Evolutionary conservation across 1,284 basidiomycete genomes (phyloP).

Genomic region (Ceratobasidium papillatum): DNA sequence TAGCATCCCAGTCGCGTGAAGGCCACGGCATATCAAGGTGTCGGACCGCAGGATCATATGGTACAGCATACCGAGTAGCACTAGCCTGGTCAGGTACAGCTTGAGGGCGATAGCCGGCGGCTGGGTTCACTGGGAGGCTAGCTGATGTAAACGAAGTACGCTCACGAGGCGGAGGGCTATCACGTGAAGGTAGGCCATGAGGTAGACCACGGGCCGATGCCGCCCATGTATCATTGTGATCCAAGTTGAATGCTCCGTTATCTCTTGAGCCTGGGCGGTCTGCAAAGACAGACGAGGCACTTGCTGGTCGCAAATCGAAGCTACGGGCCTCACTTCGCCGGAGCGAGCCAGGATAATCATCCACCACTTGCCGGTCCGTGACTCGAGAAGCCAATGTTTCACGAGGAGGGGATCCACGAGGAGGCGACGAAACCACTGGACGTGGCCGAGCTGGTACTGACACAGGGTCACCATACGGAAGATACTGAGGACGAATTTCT

Average conservation of each 20-base stretch:
- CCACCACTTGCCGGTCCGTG: slow-evolving; percentile 3
- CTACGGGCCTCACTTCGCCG: slow-evolving; percentile 30
- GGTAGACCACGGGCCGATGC: slow-evolving; percentile 2
- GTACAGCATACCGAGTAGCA: slow-evolving; percentile 1
- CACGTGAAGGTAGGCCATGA: slow-evolving; percentile 5
- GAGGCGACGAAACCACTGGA: slow-evolving; percentile 32
- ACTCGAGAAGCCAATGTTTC: slow-evolving; percentile 12
- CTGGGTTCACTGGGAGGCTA: slow-evolving; percentile 15
- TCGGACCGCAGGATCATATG: slow-evolving; percentile 9
- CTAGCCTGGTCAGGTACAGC: slow-evolving; percentile 1
- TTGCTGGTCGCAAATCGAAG: slow-evolving; percentile 22
- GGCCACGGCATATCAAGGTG: slow-evolving; percentile 15
- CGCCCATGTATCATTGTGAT: slow-evolving; percentile 13
- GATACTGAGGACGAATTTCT: slow-evolving; percentile 30
- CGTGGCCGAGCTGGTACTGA: slow-evolving; percentile 11
- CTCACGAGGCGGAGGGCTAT: slow-evolving; percentile 24
- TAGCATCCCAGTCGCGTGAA: slow-evolving; percentile 17
- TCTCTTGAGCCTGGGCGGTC: slow-evolving; percentile 12
- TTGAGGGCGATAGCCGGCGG: slow-evolving; percentile 31
- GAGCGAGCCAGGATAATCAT: slow-evolving; percentile 14
- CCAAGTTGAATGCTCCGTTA: slow-evolving; percentile 13
- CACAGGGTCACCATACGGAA: slow-evolving; percentile 34
- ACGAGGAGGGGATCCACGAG: slow-evolving; percentile 39
- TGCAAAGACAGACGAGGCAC: slow-evolving; percentile 17
- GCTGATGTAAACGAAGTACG: slow-evolving; percentile 24